Percentiles rank a stretch among this genome's conserved stretches.
phyloP scores from a whole-genome alignment of 1,284 basidiomycete genomes.

The Heterobasidion occidentale region DNA sequence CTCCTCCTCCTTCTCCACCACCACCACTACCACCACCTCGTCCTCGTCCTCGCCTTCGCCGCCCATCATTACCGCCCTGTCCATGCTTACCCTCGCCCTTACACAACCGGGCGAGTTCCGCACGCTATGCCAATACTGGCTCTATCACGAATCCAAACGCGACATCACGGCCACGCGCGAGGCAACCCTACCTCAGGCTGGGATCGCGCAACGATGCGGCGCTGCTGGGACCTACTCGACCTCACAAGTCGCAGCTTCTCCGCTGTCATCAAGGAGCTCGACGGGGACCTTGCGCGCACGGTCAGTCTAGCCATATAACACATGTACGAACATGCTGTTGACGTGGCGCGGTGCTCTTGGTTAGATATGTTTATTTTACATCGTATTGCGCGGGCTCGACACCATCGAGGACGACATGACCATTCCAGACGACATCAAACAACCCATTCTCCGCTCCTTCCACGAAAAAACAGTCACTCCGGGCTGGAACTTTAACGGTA shows the following conservation, averaged over 20 bases:
- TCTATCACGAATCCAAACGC: constrained; percentile 74
- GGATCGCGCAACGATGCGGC: constrained; percentile 78
- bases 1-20: background rate
- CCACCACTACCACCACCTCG: background rate
- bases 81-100: constrained; percentile 51
- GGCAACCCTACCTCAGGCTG: constrained; percentile 71
- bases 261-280: constrained; percentile 93
- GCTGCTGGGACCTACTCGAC: constrained; percentile 91
- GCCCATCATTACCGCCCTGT: constrained; percentile 24
- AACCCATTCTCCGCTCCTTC: constrained; percentile 81
- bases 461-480: constrained; percentile 76
- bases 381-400: constrained; percentile 89
- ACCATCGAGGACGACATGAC: constrained; percentile 99
- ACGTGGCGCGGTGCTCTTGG: background rate
- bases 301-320: constrained; percentile 30
- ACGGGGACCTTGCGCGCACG: constrained; percentile 88
- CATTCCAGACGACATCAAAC: constrained; percentile 80
- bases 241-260: constrained; percentile 86
- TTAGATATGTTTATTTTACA: constrained; percentile 92
- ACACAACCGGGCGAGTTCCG: constrained; percentile 76
- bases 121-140: constrained; percentile 68
- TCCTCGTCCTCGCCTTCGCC: background rate
- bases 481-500: constrained; percentile 85
- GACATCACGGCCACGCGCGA: constrained; percentile 73
- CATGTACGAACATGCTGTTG: background rate